These are phyloP conservation scores for Fusarium decemcellulare DNA, from an alignment of 2,329 filamentous ascomycete genomes.

Conservation along the genomic window DNA sequence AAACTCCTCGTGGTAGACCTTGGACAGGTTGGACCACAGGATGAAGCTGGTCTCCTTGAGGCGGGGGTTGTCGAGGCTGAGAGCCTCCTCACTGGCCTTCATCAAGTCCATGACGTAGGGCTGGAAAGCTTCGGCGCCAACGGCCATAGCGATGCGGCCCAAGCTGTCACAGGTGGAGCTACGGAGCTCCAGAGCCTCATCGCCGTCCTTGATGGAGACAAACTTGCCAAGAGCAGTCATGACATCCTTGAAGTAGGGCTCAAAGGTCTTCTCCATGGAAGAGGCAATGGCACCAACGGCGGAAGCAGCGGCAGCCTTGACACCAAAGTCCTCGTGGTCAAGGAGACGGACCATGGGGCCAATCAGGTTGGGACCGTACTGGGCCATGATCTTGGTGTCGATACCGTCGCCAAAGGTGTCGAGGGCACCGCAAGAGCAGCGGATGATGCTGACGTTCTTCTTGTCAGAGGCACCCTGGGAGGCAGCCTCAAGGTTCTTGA, in stretches of 20 bases:
- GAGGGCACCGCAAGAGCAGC: constrained; percentile 89
- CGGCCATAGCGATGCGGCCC: constrained; percentile 91
- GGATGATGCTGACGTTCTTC: constrained; percentile 87
- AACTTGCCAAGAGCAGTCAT: constrained; percentile 92
- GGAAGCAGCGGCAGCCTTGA: constrained; percentile 90
- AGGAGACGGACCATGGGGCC: constrained; percentile 88
- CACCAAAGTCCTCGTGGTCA: constrained; percentile 85
- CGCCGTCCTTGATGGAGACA: constrained; percentile 87
- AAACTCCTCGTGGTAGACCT: constrained; percentile 91
- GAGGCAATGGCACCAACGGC: constrained; percentile 93
- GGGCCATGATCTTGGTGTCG: constrained; percentile 80
- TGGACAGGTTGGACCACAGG: constrained; percentile 93
- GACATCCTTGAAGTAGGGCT: constrained; percentile 91
- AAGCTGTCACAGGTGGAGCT: constrained; percentile 93
- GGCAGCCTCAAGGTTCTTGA: constrained; percentile 91
- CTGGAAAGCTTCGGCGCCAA: constrained; percentile 89
- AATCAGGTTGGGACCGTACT: constrained; percentile 87
- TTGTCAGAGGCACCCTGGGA: constrained; percentile 78
- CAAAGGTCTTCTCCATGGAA: constrained; percentile 85
- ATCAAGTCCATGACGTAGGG: constrained; percentile 93
- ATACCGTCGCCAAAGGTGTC: constrained; percentile 94
- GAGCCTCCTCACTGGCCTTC: constrained; percentile 91
- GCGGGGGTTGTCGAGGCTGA: constrained; percentile 89
- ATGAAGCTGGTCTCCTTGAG: constrained; percentile 98
- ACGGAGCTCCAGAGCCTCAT: constrained; percentile 91